Evolutionary conservation across 2,329 filamentous ascomycete species (phyloP).

Genomic region (Exophiala bonariae): DNA sequence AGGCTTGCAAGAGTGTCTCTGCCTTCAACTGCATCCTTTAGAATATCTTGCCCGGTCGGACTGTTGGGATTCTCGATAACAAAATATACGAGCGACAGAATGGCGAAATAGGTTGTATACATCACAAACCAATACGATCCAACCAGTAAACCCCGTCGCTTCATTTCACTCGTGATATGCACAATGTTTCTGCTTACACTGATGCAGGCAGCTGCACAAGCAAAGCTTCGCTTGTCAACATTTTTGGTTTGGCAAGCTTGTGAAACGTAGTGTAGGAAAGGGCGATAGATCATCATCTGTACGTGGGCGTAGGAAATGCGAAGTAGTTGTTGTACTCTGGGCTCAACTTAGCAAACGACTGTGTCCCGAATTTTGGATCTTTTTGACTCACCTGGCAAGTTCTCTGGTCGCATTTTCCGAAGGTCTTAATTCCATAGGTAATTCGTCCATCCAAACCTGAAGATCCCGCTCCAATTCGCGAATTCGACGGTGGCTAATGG

Average conservation of each 20-base stretch:
- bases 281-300: conserved; percentile 65
- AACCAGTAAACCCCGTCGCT: conserved; percentile 59
- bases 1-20: conserved; percentile 78
- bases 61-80: conserved; percentile 65
- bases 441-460: conserved; percentile 61
- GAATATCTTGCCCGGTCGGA: conserved; percentile 67
- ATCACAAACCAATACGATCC: conserved; percentile 69
- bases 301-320: conserved; percentile 65
- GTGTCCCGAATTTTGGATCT: conserved; percentile 31
- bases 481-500: conserved; percentile 64
- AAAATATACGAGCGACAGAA: conserved; percentile 64
- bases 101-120: conserved; percentile 69
- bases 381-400: conserved; percentile 65
- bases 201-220: conserved; percentile 65
- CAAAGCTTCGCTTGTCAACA: conserved; percentile 63
- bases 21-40: conserved; percentile 82
- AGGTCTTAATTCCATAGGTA: conserved; percentile 77
- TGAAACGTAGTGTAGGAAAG: conserved; percentile 66
- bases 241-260: conserved; percentile 48
- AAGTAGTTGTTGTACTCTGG: conserved; percentile 59
- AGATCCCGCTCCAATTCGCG: conserved; percentile 65
- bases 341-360: conserved; percentile 10
- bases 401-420: conserved; percentile 74
- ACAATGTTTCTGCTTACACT: conserved; percentile 67
- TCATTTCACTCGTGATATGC: conserved; percentile 66